phyloP scores from a whole-genome alignment of 2,329 filamentous ascomycete species.

The Sclerotiophoma versabilis region DNA sequence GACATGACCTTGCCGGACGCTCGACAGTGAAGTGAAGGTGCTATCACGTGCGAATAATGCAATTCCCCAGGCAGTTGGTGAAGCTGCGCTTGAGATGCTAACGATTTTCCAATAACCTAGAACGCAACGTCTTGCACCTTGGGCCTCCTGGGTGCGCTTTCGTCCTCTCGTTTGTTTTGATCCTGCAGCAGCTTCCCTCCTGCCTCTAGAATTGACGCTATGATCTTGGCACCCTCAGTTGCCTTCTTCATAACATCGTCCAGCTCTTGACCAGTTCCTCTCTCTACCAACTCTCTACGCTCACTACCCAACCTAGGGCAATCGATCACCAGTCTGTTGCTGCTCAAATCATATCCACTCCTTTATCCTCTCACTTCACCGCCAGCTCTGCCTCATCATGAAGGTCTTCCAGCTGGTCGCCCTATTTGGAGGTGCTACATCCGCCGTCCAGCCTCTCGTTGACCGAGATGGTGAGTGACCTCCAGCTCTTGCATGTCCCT shows the following conservation, averaged over 20 bases:
- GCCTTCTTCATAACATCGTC: conserved; percentile 19
- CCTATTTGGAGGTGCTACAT: conserved; percentile 34
- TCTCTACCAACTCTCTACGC: conserved; percentile 33
- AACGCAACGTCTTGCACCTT: background rate
- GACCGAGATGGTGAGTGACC: conserved; percentile 32
- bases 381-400: conserved; percentile 32
- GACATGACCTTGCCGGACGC: background rate
- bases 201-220: conserved; percentile 15
- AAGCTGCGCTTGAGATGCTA: background rate
- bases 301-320: conserved; percentile 30
- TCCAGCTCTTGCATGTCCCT: background rate
- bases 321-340: conserved; percentile 25
- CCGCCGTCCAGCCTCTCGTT: conserved; percentile 29
- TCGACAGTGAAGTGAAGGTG: conserved; percentile 26
- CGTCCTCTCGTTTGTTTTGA: conserved; percentile 25
- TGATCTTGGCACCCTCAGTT: conserved; percentile 29
- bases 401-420: conserved; percentile 34
- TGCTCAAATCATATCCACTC: conserved; percentile 27
- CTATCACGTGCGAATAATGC: conserved; percentile 20
- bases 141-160: background rate
- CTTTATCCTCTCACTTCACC: conserved; percentile 24
- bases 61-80: background rate
- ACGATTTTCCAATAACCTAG: conserved; percentile 8
- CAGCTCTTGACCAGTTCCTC: conserved; percentile 14
- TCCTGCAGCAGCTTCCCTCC: conserved; percentile 23